Conservation (phyloP, 495 filamentous ascomycete species). For the Terfezia claveryi region DNA sequence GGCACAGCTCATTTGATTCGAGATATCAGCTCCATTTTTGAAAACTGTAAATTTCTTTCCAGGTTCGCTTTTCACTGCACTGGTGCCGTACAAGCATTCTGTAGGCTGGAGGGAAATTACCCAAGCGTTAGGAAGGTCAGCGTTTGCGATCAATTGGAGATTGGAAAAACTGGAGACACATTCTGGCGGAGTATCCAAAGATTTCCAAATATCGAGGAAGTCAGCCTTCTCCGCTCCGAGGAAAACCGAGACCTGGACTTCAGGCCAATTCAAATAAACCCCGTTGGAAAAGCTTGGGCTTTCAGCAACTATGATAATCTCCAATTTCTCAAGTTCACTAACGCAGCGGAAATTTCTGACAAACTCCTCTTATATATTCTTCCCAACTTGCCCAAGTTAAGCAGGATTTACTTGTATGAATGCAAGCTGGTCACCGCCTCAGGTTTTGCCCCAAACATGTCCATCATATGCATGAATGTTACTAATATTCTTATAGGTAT, state of each 20-base stretch:
- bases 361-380: slow-evolving; percentile 3
- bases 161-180: neutral
- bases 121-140: neutral
- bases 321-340: slow-evolving; percentile 10
- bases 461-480: neutral
- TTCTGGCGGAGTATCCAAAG: slow-evolving; percentile 8
- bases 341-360: slow-evolving; percentile 12
- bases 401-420: slow-evolving; percentile 10
- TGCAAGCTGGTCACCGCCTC: slow-evolving; percentile 15
- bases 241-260: slow-evolving; percentile 4
- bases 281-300: neutral
- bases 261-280: slow-evolving; percentile 5
- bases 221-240: slow-evolving; percentile 11
- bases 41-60: neutral
- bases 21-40: neutral
- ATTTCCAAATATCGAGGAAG: slow-evolving; percentile 11
- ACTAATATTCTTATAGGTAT: slow-evolving; percentile 4
- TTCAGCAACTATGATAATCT: neutral
- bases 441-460: slow-evolving; percentile 1
- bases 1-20: neutral
- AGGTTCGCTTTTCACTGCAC: neutral
- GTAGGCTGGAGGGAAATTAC: neutral
- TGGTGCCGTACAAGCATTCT: neutral
- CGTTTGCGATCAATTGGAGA: neutral
- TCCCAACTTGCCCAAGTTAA: slow-evolving; percentile 7